These are phyloP conservation scores for Trichomonas vaginalis DNA, from an alignment of 208 protist species.

Conservation along the genomic window DNA sequence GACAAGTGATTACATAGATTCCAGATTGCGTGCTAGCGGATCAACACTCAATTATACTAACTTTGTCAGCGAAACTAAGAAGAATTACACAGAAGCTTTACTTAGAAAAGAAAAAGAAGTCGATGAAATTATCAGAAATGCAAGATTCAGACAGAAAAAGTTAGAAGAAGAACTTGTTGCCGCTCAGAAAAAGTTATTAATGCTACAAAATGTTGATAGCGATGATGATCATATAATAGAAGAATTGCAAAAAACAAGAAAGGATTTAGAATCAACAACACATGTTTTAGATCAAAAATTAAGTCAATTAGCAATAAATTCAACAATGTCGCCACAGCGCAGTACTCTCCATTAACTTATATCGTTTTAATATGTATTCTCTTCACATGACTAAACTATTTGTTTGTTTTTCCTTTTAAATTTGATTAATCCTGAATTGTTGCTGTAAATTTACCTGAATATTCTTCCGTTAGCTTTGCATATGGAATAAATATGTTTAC, in stretches of 20 bases:
- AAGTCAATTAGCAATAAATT: background rate
- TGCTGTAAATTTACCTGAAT: no score
- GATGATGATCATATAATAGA: background rate
- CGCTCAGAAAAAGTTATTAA: background rate
- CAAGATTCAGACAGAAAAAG: background rate
- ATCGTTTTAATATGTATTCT: no score
- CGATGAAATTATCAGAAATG: background rate
- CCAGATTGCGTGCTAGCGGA: background rate
- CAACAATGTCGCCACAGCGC: background rate
- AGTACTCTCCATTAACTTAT: background rate
- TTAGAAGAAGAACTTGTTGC: background rate
- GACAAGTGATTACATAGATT: background rate
- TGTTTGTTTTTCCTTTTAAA: no score
- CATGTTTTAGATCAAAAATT: background rate
- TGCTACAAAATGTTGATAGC: background rate
- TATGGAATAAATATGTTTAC: no score
- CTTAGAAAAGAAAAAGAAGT: background rate
- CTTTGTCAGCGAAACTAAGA: background rate
- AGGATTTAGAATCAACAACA: background rate
- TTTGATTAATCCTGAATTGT: no score
- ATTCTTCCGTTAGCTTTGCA: no score
- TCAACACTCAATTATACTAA: background rate
- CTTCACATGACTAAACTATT: no score
- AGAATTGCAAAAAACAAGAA: background rate
- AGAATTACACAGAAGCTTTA: background rate